phyloP scores from a whole-genome alignment of 148 eudicot genomes.

The Chenopodium berlandieri region DNA sequence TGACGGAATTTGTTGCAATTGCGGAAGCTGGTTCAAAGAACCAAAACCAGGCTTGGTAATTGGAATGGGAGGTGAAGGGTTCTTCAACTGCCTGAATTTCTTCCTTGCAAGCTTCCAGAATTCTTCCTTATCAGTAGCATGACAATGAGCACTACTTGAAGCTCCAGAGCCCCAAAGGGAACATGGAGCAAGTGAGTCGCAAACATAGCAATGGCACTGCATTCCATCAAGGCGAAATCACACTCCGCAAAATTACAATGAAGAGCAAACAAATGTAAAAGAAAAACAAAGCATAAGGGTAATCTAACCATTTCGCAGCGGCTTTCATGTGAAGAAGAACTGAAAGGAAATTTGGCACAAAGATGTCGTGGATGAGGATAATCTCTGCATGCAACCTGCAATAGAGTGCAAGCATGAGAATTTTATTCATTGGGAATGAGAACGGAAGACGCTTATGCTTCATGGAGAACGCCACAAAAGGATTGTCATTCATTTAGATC shows the following conservation, averaged over 20 bases:
- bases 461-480: neutral
- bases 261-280: slow-evolving; percentile 1
- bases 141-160: slow-evolving; percentile 63
- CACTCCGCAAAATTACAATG: neutral
- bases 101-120: slow-evolving; percentile 60
- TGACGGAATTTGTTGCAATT: slow-evolving; percentile 10
- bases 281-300: slow-evolving; percentile 6
- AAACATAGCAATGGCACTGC: slow-evolving; percentile 98
- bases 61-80: slow-evolving; percentile 30
- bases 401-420: slow-evolving; percentile 8
- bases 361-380: slow-evolving; percentile 95
- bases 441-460: neutral
- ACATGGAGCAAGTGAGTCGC: slow-evolving; percentile 91
- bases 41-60: slow-evolving; percentile 16
- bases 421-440: neutral
- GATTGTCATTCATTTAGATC: neutral
- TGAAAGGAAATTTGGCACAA: slow-evolving; percentile 75
- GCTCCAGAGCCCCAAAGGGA: slow-evolving; percentile 61
- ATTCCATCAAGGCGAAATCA: slow-evolving; percentile 20
- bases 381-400: slow-evolving; percentile 97
- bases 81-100: slow-evolving; percentile 32
- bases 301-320: slow-evolving; percentile 57
- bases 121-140: slow-evolving; percentile 67
- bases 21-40: slow-evolving; percentile 20
- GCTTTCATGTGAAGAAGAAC: slow-evolving; percentile 58